phyloP scores from a whole-genome alignment of 352 stramenopile species.

The Globisporangium nodosum region DNA sequence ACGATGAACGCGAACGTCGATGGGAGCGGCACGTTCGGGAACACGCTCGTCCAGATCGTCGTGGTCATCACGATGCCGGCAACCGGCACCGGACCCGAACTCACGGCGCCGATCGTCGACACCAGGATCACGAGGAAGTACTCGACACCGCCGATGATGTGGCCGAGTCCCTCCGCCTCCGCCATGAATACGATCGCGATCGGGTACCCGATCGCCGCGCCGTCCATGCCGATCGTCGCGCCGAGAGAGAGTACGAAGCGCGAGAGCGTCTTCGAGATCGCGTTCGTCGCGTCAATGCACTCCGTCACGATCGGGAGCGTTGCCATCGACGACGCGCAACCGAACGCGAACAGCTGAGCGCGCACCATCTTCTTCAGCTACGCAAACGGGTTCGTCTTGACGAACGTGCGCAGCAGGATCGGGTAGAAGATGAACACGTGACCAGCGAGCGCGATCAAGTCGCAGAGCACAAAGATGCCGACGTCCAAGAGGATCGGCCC shows the following conservation, averaged over 20 bases:
- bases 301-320: constrained; percentile 30
- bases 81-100: constrained; percentile 15
- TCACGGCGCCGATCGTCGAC: constrained; percentile 19
- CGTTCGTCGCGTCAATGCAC: constrained; percentile 57
- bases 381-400: constrained; percentile 18
- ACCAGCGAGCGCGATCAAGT: constrained; percentile 9
- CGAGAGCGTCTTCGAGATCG: constrained; percentile 47
- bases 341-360: constrained; percentile 35
- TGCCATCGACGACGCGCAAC: constrained; percentile 23
- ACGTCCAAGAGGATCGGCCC: constrained; percentile 8
- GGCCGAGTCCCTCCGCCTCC: constrained; percentile 16
- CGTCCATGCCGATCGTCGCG: constrained; percentile 42
- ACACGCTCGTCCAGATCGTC: constrained; percentile 25
- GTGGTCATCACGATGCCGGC: constrained; percentile 18
- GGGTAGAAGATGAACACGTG: constrained; percentile 24
- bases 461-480: constrained; percentile 14
- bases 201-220: constrained; percentile 20
- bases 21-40: constrained; percentile 20
- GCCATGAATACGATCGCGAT: constrained; percentile 33
- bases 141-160: constrained; percentile 15
- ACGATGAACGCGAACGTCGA: constrained; percentile 49
- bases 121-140: constrained; percentile 24
- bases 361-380: constrained; percentile 11
- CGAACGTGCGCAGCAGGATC: constrained; percentile 15
- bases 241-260: constrained; percentile 58